Evolutionary conservation across 106 monocot species (phyloP).

Genomic region (Apostasia shenzhenica): DNA sequence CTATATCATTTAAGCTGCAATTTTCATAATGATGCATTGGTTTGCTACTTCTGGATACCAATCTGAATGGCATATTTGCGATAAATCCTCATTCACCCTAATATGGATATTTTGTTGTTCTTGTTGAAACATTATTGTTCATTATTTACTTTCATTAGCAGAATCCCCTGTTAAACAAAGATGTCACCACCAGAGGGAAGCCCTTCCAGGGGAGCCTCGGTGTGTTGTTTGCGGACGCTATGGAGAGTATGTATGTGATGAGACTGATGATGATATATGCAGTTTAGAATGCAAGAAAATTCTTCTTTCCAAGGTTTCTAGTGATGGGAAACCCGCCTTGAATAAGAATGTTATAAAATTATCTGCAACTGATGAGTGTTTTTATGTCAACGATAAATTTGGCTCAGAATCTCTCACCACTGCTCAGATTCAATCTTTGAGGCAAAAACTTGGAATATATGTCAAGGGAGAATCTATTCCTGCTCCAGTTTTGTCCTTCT

Average conservation of each 20-base stretch:
- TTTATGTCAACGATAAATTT: constrained; percentile 45
- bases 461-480: constrained; percentile 50
- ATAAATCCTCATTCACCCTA: no score
- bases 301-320: constrained; percentile 39
- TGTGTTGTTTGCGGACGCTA: constrained; percentile 57
- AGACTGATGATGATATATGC: constrained; percentile 60
- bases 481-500: constrained; percentile 47
- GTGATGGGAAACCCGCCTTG: constrained; percentile 10
- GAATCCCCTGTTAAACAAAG: constrained; percentile 39
- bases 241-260: constrained; percentile 70
- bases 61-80: no score
- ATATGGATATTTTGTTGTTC: no score
- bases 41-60: no score
- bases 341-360: constrained; percentile 17
- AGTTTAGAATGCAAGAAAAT: constrained; percentile 53
- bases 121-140: not conserved
- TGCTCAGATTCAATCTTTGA: constrained; percentile 34
- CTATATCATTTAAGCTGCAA: no score
- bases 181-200: constrained; percentile 58
- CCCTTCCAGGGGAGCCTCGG: constrained; percentile 52
- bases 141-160: not conserved
- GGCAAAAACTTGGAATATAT: constrained; percentile 45
- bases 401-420: constrained; percentile 9
- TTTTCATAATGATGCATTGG: no score
- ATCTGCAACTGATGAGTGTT: constrained; percentile 53